A percentile compares a stretch with the other conserved stretches of the same genome.
Evolutionary conservation across 345 rosid genomes (phyloP).

Genomic region (Citrus reticulata): DNA sequence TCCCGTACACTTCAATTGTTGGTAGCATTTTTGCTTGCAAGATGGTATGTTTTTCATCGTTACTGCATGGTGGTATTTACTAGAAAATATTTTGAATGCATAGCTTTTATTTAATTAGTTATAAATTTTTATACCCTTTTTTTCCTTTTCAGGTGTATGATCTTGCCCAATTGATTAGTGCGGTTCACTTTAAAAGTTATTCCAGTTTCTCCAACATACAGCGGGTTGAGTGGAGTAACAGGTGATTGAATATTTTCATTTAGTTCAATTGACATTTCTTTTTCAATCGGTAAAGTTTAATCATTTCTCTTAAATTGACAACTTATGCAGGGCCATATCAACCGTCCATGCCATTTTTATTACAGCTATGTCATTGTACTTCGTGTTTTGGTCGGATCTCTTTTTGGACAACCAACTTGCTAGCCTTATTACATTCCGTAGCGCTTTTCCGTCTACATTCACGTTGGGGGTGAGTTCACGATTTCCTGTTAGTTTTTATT

Average conservation of each 20-base stretch:
- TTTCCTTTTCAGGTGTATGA: slow-evolving; percentile 50
- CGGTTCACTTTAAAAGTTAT: slow-evolving; percentile 56
- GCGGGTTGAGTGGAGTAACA: slow-evolving; percentile 64
- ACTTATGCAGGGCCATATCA: slow-evolving; percentile 54
- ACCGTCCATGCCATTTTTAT: slow-evolving; percentile 62
- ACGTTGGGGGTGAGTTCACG: slow-evolving; percentile 48
- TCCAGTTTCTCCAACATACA: slow-evolving; percentile 41
- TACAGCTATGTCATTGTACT: slow-evolving; percentile 49
- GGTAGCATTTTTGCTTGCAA: slow-evolving; percentile 53
- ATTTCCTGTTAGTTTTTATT: background rate
- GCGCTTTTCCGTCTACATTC: slow-evolving; percentile 48
- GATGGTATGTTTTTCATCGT: slow-evolving; percentile 33
- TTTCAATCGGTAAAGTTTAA: background rate
- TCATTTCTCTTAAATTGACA: background rate
- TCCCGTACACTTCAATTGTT: slow-evolving; percentile 58
- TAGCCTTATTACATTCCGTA: slow-evolving; percentile 41
- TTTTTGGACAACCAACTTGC: slow-evolving; percentile 33
- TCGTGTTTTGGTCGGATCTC: slow-evolving; percentile 60
- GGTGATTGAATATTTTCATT: slow-evolving; percentile 31
- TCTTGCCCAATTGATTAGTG: slow-evolving; percentile 46
- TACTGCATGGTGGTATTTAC: background rate
- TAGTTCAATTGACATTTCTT: background rate
- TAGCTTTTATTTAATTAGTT: background rate
- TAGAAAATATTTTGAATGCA: background rate
- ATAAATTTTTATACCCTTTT: background rate